Evolutionary conservation across 139 green algal genomes (phyloP).

Genomic region (Chlorella ohadii): DNA sequence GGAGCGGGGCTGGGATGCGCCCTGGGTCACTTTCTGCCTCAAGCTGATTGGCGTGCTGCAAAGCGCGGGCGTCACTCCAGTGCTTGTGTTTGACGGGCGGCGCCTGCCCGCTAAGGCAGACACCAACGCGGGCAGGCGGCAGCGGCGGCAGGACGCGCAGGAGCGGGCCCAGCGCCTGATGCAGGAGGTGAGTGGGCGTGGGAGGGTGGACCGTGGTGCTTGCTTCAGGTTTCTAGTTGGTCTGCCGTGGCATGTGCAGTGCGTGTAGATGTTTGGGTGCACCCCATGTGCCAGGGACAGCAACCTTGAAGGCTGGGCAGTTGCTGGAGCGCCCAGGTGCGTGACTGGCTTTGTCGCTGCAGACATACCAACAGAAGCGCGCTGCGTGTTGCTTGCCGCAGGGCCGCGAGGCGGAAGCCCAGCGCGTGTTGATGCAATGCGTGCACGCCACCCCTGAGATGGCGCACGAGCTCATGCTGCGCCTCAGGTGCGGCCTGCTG

Average conservation of each 20-base stretch:
- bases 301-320: too few species aligned
- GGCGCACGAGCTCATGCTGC: constrained; percentile 40
- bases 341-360: neutral
- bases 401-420: constrained; percentile 32
- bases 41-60: constrained; percentile 75
- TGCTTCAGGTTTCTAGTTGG: too few species aligned
- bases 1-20: neutral
- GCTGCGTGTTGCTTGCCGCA: neutral
- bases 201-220: too few species aligned
- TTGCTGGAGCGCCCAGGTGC: too few species aligned
- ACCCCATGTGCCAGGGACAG: too few species aligned
- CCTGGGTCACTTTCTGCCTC: constrained; percentile 90
- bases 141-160: constrained; percentile 15
- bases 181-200: neutral
- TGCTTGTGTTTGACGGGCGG: constrained; percentile 63
- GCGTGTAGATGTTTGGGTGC: too few species aligned
- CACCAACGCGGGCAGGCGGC: constrained; percentile 34
- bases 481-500: constrained; percentile 81
- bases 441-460: constrained; percentile 54
- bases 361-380: neutral
- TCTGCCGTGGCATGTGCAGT: too few species aligned
- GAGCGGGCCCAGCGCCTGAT: neutral
- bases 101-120: constrained; percentile 41
- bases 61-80: constrained; percentile 73
- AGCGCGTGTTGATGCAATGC: constrained; percentile 30